Evolutionary conservation across 106 monocot species (phyloP).

Genomic region (Allium cepa): DNA sequence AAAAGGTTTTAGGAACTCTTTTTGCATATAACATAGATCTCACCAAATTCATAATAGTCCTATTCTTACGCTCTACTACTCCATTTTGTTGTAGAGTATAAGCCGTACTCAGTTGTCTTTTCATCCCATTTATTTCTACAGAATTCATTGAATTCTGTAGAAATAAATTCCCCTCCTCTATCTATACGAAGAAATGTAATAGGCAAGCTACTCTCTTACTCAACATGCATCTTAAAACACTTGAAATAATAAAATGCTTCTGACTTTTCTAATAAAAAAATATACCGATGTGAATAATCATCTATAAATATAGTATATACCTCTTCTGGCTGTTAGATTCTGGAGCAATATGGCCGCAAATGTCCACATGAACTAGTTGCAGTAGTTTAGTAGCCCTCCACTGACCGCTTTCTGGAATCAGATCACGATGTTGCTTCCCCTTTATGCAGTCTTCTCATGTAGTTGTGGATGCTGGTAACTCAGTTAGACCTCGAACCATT

Average conservation of each 20-base stretch:
- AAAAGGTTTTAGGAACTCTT: no score
- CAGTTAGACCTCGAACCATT: neutral
- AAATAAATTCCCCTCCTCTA: no score
- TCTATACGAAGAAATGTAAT: no score
- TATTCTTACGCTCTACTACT: no score
- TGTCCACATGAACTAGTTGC: neutral
- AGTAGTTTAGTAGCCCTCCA: neutral
- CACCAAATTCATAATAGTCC: no score
- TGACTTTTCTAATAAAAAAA: neutral
- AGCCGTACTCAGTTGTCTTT: no score
- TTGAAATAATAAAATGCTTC: neutral
- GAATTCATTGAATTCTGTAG: no score
- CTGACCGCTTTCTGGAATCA: neutral
- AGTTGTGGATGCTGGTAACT: neutral
- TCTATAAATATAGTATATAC: neutral
- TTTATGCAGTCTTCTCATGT: conserved; percentile 1
- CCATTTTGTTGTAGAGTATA: no score
- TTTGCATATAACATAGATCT: no score
- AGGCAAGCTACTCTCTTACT: neutral
- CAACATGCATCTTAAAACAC: neutral
- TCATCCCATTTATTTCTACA: no score
- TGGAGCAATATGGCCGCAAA: neutral
- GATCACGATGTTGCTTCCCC: conserved; percentile 1
- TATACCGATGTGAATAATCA: neutral
- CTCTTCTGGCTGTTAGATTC: neutral